A percentile compares a stretch with the other conserved stretches of the same genome.
These are phyloP conservation scores for Paramecium sonneborni DNA, from an alignment of 73 alveolate genomes.

Conservation along the genomic window DNA sequence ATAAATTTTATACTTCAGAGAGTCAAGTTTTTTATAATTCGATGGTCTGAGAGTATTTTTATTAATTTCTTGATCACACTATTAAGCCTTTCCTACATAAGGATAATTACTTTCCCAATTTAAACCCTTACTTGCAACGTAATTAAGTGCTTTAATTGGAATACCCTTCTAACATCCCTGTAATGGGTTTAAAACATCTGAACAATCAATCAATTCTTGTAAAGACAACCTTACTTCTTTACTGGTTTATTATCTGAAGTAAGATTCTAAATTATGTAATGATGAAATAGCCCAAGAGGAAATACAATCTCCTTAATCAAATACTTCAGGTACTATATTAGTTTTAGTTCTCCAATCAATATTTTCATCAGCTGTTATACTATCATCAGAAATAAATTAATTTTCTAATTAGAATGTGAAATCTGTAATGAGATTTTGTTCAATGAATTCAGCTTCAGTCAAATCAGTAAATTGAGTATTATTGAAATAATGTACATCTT, in stretches of 20 bases:
- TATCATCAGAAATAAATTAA: not conserved
- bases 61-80: not conserved
- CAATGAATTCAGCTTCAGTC: conserved; percentile 1
- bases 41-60: not conserved
- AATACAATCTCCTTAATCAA: conserved; percentile 59
- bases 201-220: conserved; percentile 11
- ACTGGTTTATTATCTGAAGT: not conserved
- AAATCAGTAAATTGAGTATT: conserved; percentile 6
- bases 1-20: not conserved
- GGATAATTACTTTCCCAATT: conserved; percentile 26
- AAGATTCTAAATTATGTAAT: conserved; percentile 15
- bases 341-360: conserved; percentile 70
- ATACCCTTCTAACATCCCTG: not conserved
- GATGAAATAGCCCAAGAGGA: conserved; percentile 62
- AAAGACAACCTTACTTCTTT: not conserved
- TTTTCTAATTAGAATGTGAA: not conserved
- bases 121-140: not conserved
- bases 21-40: not conserved
- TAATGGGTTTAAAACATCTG: not conserved
- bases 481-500: not conserved
- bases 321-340: conserved; percentile 65
- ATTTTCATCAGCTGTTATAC: not conserved
- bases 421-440: not conserved
- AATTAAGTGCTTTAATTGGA: not conserved
- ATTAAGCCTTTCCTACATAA: not conserved